Conservation (phyloP, 2,329 filamentous ascomycete genomes). For the Coleophoma eucalyptorum region DNA sequence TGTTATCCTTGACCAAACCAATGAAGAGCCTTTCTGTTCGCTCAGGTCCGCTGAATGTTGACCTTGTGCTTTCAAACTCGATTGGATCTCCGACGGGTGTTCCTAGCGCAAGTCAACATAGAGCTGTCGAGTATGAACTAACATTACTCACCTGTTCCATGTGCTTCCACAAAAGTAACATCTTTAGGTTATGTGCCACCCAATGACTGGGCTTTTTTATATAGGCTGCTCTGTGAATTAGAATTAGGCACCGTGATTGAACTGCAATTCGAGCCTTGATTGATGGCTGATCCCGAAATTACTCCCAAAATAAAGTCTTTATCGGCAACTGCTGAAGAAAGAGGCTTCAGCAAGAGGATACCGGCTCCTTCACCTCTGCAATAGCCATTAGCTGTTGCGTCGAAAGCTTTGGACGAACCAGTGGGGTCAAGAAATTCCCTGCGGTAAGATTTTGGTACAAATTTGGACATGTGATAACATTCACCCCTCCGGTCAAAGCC, state of each 20-base stretch:
- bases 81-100: conserved; percentile 25
- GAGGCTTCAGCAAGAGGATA: conserved; percentile 34
- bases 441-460: conserved; percentile 4
- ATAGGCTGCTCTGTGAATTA: conserved; percentile 25
- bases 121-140: no score
- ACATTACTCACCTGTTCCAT: conserved; percentile 31
- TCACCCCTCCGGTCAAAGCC: conserved; percentile 17
- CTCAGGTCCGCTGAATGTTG: conserved; percentile 19
- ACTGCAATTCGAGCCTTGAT: not conserved
- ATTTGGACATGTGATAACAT: conserved; percentile 12
- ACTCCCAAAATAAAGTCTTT: not conserved
- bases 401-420: conserved; percentile 33
- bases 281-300: not conserved
- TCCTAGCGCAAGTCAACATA: no score
- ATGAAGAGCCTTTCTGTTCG: conserved; percentile 30
- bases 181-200: conserved; percentile 19
- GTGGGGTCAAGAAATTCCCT: not conserved
- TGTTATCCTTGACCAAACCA: conserved; percentile 23
- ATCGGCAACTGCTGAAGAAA: not conserved
- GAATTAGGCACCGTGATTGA: not conserved
- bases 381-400: conserved; percentile 47
- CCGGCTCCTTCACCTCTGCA: conserved; percentile 47
- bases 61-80: conserved; percentile 22
- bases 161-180: conserved; percentile 27
- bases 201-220: conserved; percentile 18